Percentiles rank a stretch among this genome's conserved stretches.
These are phyloP conservation scores for Chalciporus pseudorubinellus DNA, from an alignment of 768 basidiomycete genomes.

Conservation along the genomic window DNA sequence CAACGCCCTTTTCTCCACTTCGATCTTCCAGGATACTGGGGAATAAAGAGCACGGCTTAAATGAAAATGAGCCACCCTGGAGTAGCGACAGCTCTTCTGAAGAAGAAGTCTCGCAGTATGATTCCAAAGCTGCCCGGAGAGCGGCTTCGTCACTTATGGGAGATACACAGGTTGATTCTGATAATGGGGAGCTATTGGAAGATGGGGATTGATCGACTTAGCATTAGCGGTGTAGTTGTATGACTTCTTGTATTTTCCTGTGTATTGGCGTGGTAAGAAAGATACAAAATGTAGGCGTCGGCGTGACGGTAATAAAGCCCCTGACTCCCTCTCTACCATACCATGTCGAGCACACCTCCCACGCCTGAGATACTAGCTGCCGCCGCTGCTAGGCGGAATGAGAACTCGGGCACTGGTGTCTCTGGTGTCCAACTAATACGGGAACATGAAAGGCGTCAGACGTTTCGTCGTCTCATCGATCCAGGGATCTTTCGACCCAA, in stretches of 20 bases:
- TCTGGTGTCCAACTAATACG: conserved; percentile 24
- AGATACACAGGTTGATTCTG: conserved; percentile 16
- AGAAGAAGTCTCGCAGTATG: conserved; percentile 31
- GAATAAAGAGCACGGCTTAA: conserved; percentile 29
- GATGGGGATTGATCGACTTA: no score
- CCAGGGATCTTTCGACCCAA: conserved; percentile 77
- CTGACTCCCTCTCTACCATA: conserved; percentile 10
- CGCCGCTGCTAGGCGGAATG: conserved; percentile 27
- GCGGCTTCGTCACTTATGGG: conserved; percentile 7
- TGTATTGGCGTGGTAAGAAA: neutral
- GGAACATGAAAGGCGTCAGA: conserved; percentile 66
- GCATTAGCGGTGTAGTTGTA: neutral
- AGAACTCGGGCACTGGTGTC: neutral
- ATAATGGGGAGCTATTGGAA: conserved; percentile 17
- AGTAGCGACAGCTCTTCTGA: conserved; percentile 64
- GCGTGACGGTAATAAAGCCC: conserved; percentile 8
- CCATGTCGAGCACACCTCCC: conserved; percentile 15
- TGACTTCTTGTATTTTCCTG: neutral
- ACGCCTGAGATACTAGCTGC: conserved; percentile 26
- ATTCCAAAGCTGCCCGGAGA: conserved; percentile 8
- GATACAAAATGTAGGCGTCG: neutral
- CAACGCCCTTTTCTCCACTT: conserved; percentile 35
- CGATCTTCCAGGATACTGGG: conserved; percentile 19
- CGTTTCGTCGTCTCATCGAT: conserved; percentile 73
- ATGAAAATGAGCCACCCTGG: conserved; percentile 41